These are phyloP conservation scores for Prosopis cineraria DNA, from an alignment of 306 rosid species.

Conservation along the genomic window DNA sequence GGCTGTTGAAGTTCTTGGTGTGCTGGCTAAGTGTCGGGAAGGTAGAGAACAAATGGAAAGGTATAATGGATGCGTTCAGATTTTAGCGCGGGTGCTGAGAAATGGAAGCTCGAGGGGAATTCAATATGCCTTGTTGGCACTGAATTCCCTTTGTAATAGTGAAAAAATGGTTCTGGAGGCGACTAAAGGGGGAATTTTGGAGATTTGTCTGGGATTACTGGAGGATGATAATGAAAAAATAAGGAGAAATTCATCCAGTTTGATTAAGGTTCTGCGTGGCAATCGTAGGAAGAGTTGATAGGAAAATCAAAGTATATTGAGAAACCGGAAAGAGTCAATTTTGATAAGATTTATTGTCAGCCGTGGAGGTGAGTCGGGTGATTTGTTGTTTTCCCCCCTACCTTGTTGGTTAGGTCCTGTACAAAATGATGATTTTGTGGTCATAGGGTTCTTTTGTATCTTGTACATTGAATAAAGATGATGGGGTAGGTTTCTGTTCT, in stretches of 20 bases:
- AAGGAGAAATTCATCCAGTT: slow-evolving; percentile 55
- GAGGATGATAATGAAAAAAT: slow-evolving; percentile 62
- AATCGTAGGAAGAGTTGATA: slow-evolving; percentile 31
- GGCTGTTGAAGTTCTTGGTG: slow-evolving; percentile 73
- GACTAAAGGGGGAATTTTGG: slow-evolving; percentile 50
- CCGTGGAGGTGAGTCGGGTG: slow-evolving; percentile 58
- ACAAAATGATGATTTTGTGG: slow-evolving; percentile 56
- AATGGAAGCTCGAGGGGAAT: slow-evolving; percentile 62
- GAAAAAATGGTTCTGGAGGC: slow-evolving; percentile 47
- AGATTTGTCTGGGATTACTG: slow-evolving; percentile 48
- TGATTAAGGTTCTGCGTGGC: slow-evolving; percentile 57
- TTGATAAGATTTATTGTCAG: slow-evolving; percentile 37
- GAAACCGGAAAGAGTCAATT: slow-evolving; percentile 33
- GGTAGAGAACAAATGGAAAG: slow-evolving; percentile 74
- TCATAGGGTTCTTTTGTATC: slow-evolving; percentile 58
- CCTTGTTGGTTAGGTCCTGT: slow-evolving; percentile 51
- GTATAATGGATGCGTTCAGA: slow-evolving; percentile 50
- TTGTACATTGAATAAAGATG: slow-evolving; percentile 58
- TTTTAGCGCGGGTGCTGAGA: slow-evolving; percentile 59
- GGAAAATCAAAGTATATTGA: neutral
- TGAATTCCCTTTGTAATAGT: slow-evolving; percentile 53
- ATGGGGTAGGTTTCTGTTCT: slow-evolving; percentile 36
- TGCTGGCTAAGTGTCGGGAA: slow-evolving; percentile 64
- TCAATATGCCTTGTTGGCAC: slow-evolving; percentile 59
- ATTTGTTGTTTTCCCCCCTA: slow-evolving; percentile 35